phyloP scores from a whole-genome alignment of 768 basidiomycete genomes.

The Candolleomyces aberdarensis region DNA sequence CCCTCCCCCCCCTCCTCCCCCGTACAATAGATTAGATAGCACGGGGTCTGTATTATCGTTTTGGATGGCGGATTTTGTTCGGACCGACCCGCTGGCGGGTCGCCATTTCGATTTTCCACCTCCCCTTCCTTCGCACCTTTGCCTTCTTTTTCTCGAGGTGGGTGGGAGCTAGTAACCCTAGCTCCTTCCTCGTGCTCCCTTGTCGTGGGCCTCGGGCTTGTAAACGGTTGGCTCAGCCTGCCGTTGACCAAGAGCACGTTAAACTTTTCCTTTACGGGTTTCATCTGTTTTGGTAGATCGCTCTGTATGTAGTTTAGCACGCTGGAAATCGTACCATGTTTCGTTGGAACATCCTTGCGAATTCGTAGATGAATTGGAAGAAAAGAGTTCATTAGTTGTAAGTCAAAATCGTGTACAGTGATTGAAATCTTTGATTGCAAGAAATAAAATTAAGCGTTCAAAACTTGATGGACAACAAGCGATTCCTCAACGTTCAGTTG shows the following conservation, averaged over 20 bases:
- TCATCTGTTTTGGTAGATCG: background rate
- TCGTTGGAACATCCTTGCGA: too few relatives aligned
- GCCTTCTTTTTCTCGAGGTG: background rate
- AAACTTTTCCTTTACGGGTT: background rate
- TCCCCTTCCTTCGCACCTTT: too few relatives aligned
- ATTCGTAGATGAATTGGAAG: background rate
- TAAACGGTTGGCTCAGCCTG: background rate
- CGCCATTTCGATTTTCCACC: too few relatives aligned
- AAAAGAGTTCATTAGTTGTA: background rate
- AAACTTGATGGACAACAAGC: slow-evolving; percentile 49
- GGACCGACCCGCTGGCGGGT: too few relatives aligned
- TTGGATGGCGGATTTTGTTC: too few relatives aligned
- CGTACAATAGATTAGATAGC: too few relatives aligned
- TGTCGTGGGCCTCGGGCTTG: background rate
- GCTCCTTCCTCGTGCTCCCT: background rate
- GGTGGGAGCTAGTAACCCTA: background rate
- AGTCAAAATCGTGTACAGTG: background rate
- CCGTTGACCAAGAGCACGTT: background rate
- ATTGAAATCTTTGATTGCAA: background rate
- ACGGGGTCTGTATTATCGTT: too few relatives aligned
- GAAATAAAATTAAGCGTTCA: background rate
- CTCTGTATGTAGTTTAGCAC: too few relatives aligned
- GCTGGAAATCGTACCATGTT: too few relatives aligned
- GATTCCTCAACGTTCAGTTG: slow-evolving; percentile 72
- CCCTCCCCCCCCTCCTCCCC: too few relatives aligned